Evolutionary conservation across 257 asterid species (phyloP).

Genomic region (Solanum dulcamara): DNA sequence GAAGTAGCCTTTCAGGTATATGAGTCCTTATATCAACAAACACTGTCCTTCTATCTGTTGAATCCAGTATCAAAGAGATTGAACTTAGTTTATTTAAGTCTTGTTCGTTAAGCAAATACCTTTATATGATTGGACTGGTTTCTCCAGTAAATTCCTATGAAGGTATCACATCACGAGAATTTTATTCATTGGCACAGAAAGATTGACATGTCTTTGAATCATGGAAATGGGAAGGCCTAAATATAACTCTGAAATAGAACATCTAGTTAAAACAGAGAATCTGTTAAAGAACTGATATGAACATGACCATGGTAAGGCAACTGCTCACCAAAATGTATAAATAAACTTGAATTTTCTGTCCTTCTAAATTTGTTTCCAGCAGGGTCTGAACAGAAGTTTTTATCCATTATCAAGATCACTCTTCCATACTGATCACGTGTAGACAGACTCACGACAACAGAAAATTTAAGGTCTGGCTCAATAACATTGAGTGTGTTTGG

Average conservation of each 20-base stretch:
- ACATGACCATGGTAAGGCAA: not conserved
- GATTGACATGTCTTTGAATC: not conserved
- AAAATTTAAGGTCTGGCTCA: constrained; percentile 48
- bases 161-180: not conserved
- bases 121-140: not conserved
- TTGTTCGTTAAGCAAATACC: not conserved
- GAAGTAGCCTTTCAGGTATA: constrained; percentile 65
- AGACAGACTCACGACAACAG: constrained; percentile 50
- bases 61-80: not conserved
- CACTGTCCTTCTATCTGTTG: constrained; percentile 67
- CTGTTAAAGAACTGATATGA: not conserved
- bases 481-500: constrained; percentile 45
- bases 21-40: constrained; percentile 60
- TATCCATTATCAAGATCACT: constrained; percentile 57
- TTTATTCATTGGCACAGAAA: not conserved
- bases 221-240: not conserved
- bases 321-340: constrained; percentile 67
- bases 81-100: not conserved
- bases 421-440: constrained; percentile 54
- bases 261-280: not conserved
- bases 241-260: not conserved
- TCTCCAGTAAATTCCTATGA: constrained; percentile 23
- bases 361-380: constrained; percentile 72
- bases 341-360: constrained; percentile 59
- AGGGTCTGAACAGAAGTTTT: constrained; percentile 57